Base-by-base conservation (phyloP, 2,329 filamentous ascomycete species). In the Claviceps monticola region DNA sequence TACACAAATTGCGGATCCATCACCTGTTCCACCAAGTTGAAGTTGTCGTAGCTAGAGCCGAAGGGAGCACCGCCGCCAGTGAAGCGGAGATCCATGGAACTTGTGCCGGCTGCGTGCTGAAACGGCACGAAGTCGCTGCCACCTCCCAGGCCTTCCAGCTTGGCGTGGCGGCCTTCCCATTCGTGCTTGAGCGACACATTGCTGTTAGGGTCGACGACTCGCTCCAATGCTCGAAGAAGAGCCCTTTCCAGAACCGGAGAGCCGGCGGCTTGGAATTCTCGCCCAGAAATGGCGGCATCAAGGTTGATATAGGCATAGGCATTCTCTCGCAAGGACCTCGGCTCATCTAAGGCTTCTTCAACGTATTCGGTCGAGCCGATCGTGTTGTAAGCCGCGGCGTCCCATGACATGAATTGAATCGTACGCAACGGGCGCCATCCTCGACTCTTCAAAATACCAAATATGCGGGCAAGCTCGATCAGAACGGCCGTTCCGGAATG, bases 371-470 rank as follows among this genome's bases (percentile, higher is more conserved):
- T 97, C 11, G 88, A 95, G 8, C 93, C 93, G 53, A 95, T 86
- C 46, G 93, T 72, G 66, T 96, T 96, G 71, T 95, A 97, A 66
- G 91, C 88, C 59, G 84, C 84, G 4, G 80, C 93, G 65, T 98
- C 93, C 93, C 93, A 98, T 37, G 88, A 95, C 62, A 90, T 89
- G 66, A 98, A 97, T 65, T 95, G 86, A 57, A 98, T 95, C 3
- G 88, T 94, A n/a, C 93, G 84, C 16, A 95, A 74, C 1, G 93
- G 93, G 26, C 86, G 79, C 93, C 93, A 98, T 50, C 90, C 91
- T 53, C 82, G 79, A 16, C 74, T 68, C 21, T 83, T 74, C 16
- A 97, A 76, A 56, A 88, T 81, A 42, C 89, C 88, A 60, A 98
- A 87, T 48, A 95, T 82, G 45, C 86, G 82, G 21, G 86, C 83